These are phyloP conservation scores for Austroboletus rostrupii DNA, from an alignment of 1,284 basidiomycete species.

Conservation along the genomic window DNA sequence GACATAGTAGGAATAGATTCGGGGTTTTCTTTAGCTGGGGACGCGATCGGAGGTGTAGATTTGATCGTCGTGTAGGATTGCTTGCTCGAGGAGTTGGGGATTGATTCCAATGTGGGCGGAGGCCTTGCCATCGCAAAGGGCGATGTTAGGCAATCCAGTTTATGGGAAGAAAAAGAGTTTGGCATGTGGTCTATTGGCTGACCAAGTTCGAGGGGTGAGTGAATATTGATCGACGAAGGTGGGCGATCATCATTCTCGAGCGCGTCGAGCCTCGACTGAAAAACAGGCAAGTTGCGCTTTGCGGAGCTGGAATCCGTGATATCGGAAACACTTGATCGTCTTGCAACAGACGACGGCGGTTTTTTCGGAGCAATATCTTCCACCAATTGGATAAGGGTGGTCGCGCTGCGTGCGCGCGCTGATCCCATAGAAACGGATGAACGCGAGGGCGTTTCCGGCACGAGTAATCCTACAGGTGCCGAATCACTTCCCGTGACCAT, in stretches of 20 bases:
- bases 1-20: neutral
- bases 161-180: neutral
- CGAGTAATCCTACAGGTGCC: neutral
- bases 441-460: slow-evolving; percentile 22
- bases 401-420: slow-evolving; percentile 15
- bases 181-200: neutral
- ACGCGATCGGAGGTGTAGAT: slow-evolving; percentile 6
- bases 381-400: slow-evolving; percentile 7
- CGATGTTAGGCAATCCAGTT: slow-evolving; percentile 12
- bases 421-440: slow-evolving; percentile 21
- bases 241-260: slow-evolving; percentile 14
- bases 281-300: slow-evolving; percentile 1
- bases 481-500: slow-evolving; percentile 7
- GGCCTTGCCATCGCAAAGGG: slow-evolving; percentile 12
- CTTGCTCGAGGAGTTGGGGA: neutral
- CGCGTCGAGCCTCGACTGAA: slow-evolving; percentile 11
- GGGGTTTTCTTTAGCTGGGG: neutral
- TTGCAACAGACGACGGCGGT: neutral
- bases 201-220: slow-evolving; percentile 12
- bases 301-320: neutral
- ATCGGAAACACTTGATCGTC: slow-evolving; percentile 5
- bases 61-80: neutral
- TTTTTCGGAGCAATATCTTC: slow-evolving; percentile 5
- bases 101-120: neutral
- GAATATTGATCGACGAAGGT: slow-evolving; percentile 22